Evolutionary conservation across 2,329 filamentous ascomycete species (phyloP).

Genomic region (Alternaria novae-zelandiae): DNA sequence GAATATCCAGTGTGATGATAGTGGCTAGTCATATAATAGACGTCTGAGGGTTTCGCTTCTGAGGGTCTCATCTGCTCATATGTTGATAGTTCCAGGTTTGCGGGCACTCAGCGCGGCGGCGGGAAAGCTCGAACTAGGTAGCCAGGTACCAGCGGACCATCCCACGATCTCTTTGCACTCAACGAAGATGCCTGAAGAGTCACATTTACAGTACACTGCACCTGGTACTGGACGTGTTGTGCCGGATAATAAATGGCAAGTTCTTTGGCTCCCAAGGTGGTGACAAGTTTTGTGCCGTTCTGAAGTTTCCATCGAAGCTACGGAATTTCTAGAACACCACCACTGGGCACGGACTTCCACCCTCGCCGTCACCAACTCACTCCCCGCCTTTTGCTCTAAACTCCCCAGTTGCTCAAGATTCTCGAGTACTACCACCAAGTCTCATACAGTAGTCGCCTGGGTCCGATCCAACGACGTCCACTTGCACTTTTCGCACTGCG

Average conservation of each 20-base stretch:
- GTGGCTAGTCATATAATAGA: neutral
- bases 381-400: conserved; percentile 1
- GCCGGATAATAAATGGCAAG: neutral
- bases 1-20: neutral
- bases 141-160: neutral
- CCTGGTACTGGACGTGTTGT: neutral
- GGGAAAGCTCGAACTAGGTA: neutral
- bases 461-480: neutral
- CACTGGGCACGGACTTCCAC: conserved; percentile 11
- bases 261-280: conserved; percentile 6
- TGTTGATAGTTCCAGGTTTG: neutral
- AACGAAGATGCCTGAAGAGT: neutral
- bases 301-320: conserved; percentile 11
- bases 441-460: neutral
- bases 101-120: neutral
- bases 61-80: neutral
- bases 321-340: conserved; percentile 16
- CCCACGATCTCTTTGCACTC: neutral
- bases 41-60: neutral
- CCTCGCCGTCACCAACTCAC: conserved; percentile 7
- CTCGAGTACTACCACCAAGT: neutral
- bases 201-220: neutral
- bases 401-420: neutral
- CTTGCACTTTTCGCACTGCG: neutral
- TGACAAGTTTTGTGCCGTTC: neutral